phyloP scores from a whole-genome alignment of 176 grass and related monocot genomes.

The Phragmites australis region DNA sequence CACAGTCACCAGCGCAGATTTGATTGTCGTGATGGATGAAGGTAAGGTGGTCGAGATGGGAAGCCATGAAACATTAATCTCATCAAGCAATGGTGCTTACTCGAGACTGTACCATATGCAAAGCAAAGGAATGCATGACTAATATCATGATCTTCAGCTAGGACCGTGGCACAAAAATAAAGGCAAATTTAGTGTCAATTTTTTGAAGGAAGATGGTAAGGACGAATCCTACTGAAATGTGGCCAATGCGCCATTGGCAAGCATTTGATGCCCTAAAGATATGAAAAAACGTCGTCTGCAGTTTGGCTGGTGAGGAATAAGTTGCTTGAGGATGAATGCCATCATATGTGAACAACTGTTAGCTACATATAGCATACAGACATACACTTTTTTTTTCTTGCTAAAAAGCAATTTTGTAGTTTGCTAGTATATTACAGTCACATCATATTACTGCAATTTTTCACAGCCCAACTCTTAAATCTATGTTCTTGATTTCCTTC shows the following conservation, averaged over 20 bases:
- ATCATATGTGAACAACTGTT: background rate
- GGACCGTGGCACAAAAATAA: background rate
- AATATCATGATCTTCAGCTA: background rate
- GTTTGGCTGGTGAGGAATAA: conserved; percentile 6
- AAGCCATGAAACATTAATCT: conserved; percentile 32
- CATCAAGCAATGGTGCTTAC: conserved; percentile 42
- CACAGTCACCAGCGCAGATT: conserved; percentile 46
- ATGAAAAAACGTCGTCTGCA: background rate
- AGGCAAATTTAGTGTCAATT: background rate
- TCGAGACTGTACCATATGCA: conserved; percentile 49
- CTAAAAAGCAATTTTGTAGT: background rate
- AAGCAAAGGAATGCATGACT: conserved; percentile 44
- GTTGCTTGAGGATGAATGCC: background rate
- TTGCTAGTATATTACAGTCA: background rate
- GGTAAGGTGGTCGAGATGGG: conserved; percentile 52
- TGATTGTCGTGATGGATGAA: conserved; percentile 58
- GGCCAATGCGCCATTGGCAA: background rate
- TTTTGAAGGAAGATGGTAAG: background rate
- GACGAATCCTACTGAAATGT: background rate
- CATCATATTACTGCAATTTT: background rate
- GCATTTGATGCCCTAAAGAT: background rate
- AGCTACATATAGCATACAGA: too few relatives aligned
- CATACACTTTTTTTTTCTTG: too few relatives aligned
- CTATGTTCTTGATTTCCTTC: background rate
- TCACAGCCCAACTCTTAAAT: background rate